Evolutionary conservation across 148 eudicot genomes (phyloP).

Genomic region (Tetragonia tetragonoides): DNA sequence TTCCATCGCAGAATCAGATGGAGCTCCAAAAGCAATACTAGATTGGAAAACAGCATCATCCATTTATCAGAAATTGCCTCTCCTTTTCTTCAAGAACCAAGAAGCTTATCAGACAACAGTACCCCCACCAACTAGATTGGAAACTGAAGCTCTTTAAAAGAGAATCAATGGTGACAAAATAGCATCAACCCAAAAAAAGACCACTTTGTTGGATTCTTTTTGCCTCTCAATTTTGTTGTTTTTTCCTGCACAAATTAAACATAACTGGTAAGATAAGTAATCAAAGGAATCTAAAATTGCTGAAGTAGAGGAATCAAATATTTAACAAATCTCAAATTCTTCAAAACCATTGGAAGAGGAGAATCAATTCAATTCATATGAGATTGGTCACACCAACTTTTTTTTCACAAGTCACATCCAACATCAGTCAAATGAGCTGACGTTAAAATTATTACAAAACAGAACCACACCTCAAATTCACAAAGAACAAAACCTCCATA

Average conservation of each 20-base stretch:
- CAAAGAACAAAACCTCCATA: conserved; percentile 17
- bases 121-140: conserved; percentile 22
- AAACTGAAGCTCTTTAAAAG: neutral
- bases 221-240: conserved; percentile 4
- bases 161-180: conserved; percentile 25
- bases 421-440: conserved; percentile 26
- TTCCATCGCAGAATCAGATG: conserved; percentile 62
- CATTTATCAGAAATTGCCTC: conserved; percentile 36
- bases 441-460: conserved; percentile 17
- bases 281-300: neutral
- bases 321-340: conserved; percentile 9
- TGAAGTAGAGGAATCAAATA: neutral
- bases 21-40: conserved; percentile 36
- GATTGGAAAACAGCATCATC: conserved; percentile 55
- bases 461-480: conserved; percentile 18
- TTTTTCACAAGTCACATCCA: conserved; percentile 14
- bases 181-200: conserved; percentile 13
- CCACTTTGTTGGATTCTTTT: conserved; percentile 21
- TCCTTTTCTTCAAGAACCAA: conserved; percentile 13
- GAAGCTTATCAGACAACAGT: conserved; percentile 18
- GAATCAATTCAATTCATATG: conserved; percentile 30
- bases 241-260: conserved; percentile 28
- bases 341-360: conserved; percentile 16
- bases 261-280: neutral
- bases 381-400: conserved; percentile 23